Evolutionary conservation across 2,329 filamentous ascomycete species (phyloP).

Genomic region (Leptographium procerum): DNA sequence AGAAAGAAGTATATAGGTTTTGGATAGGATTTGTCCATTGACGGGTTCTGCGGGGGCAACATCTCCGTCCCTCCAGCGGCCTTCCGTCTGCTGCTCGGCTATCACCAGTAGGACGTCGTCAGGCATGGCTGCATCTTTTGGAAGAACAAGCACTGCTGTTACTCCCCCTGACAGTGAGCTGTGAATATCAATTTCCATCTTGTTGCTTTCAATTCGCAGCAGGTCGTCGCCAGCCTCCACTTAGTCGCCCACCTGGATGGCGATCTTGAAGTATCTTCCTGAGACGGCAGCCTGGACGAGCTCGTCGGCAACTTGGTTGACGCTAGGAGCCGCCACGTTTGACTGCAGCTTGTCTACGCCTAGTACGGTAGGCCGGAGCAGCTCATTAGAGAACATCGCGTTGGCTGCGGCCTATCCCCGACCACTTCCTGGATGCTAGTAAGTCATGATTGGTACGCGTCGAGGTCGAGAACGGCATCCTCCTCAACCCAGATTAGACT

Average conservation of each 20-base stretch:
- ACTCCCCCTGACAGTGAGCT: not conserved
- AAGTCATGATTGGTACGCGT: constrained; percentile 22
- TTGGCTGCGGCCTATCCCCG: not conserved
- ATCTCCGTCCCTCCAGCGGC: too few species aligned
- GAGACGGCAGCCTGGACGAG: not conserved
- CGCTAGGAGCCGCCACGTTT: not conserved
- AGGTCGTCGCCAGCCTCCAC: not conserved
- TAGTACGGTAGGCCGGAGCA: too few species aligned
- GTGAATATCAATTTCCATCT: constrained; percentile 3
- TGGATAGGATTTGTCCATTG: too few species aligned
- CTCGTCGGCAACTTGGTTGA: not conserved
- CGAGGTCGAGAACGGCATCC: constrained; percentile 15
- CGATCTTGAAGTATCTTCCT: constrained; percentile 1
- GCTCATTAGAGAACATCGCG: too few species aligned
- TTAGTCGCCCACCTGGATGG: not conserved
- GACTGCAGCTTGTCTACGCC: too few species aligned
- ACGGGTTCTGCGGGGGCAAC: too few species aligned
- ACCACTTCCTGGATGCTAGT: constrained; percentile 12
- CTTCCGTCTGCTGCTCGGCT: too few species aligned
- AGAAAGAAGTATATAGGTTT: too few species aligned
- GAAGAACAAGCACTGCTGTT: not conserved
- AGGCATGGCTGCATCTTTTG: not conserved
- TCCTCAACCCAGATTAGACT: not conserved
- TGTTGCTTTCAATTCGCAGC: constrained; percentile 5
- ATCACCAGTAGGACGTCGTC: not conserved